A percentile compares a stretch with the other conserved stretches of the same genome.
Conservation (phyloP, 805 yeast genomes). For the Yamadazyma paraphyllophila region DNA sequence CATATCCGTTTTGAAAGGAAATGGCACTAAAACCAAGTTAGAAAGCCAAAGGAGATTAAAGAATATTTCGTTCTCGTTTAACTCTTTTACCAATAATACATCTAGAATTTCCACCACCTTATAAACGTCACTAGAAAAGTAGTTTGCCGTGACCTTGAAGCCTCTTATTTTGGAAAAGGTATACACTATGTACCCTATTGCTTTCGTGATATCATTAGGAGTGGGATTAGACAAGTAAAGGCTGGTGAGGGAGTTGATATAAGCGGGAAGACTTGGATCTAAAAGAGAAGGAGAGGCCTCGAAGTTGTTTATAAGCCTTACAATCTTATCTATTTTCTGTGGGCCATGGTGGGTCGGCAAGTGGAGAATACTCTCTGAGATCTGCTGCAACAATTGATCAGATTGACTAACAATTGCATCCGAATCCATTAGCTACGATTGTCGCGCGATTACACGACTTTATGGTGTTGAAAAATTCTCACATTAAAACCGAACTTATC, state of each 20-base stretch:
- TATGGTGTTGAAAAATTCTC: not conserved
- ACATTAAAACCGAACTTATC: not conserved
- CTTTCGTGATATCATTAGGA: not conserved
- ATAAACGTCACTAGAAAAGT: conserved; percentile 59
- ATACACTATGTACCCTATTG: conserved; percentile 47
- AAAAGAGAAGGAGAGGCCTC: conserved; percentile 54
- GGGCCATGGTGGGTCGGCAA: not conserved
- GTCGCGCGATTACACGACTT: conserved; percentile 4
- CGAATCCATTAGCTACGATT: not conserved
- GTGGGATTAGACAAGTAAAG: not conserved
- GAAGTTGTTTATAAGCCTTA: conserved; percentile 42
- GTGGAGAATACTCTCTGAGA: not conserved
- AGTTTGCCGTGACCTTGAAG: conserved; percentile 55
- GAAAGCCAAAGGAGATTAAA: conserved; percentile 69
- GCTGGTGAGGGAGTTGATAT: not conserved
- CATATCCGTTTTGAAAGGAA: conserved; percentile 47
- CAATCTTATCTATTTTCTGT: not conserved
- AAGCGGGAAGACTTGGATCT: conserved; percentile 24
- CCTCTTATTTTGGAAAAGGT: conserved; percentile 62
- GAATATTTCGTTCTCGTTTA: conserved; percentile 22
- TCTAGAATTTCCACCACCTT: conserved; percentile 37
- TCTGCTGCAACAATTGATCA: not conserved
- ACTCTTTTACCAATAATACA: conserved; percentile 5
- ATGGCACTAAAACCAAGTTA: conserved; percentile 71
- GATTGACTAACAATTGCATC: not conserved